These are phyloP conservation scores for Chenopodium quinoa DNA, from an alignment of 148 eudicot genomes.

Conservation along the genomic window DNA sequence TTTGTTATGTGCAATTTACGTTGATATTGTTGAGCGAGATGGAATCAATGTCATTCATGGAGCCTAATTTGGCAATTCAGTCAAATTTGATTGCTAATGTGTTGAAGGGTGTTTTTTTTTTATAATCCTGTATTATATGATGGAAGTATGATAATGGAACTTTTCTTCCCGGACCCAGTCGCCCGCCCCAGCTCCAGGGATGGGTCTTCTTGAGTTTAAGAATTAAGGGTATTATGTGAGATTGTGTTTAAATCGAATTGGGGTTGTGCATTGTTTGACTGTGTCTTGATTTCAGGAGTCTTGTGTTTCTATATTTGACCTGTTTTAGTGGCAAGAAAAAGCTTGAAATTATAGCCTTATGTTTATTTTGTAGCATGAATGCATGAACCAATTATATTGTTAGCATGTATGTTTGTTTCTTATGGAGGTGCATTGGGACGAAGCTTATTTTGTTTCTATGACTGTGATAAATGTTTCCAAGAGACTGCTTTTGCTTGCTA, in stretches of 20 bases:
- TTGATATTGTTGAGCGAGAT: no score
- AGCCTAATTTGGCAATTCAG: no score
- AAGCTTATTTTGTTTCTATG: neutral
- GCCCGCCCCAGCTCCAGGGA: no score
- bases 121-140: no score
- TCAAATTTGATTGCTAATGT: no score
- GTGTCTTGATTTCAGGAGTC: neutral
- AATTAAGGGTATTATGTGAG: neutral
- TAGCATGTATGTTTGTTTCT: neutral
- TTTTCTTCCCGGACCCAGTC: no score
- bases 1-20: no score
- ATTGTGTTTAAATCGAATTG: constrained; percentile 3
- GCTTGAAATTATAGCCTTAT: neutral
- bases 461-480: neutral
- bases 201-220: neutral
- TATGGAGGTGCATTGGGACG: neutral
- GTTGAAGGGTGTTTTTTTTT: no score
- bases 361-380: neutral
- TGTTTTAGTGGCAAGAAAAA: neutral
- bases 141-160: no score
- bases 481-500: neutral
- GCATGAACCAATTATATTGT: neutral
- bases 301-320: neutral
- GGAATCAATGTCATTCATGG: no score
- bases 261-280: neutral